phyloP scores from a whole-genome alignment of 192 early-diverging fungal species.

The Lunasporangiospora selenospora region DNA sequence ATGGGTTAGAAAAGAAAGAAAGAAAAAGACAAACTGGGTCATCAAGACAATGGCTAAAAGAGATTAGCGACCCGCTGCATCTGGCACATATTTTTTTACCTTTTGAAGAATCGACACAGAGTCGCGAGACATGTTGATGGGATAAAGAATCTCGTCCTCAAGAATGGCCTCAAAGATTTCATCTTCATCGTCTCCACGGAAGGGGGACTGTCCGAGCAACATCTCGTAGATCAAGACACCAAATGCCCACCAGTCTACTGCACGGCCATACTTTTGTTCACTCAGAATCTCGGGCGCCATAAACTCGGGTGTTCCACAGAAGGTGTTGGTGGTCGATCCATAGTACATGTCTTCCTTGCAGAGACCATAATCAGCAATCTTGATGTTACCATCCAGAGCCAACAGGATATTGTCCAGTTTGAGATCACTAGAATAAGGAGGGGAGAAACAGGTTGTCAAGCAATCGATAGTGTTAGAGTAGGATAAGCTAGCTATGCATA shows the following conservation, averaged over 20 bases:
- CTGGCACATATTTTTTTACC: slow-evolving; percentile 40
- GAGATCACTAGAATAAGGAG: slow-evolving; percentile 68
- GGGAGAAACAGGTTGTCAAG: slow-evolving; percentile 1
- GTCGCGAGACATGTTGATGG: slow-evolving; percentile 92
- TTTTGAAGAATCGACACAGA: slow-evolving; percentile 92
- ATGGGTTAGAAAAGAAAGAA: background rate
- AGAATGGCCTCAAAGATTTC: slow-evolving; percentile 99
- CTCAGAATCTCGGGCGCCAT: slow-evolving; percentile 98
- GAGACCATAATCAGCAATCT: slow-evolving; percentile 98
- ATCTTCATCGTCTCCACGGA: slow-evolving; percentile 95
- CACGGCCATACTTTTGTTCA: slow-evolving; percentile 95
- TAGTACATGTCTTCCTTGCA: slow-evolving; percentile 97
- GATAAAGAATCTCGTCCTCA: slow-evolving; percentile 95
- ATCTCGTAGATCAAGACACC: slow-evolving; percentile 89
- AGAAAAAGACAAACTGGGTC: slow-evolving; percentile 9
- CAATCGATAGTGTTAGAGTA: background rate
- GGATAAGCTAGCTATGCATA: background rate
- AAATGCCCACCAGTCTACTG: slow-evolving; percentile 99
- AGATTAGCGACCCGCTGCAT: slow-evolving; percentile 11
- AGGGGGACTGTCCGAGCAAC: slow-evolving; percentile 92
- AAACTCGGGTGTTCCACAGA: slow-evolving; percentile 99
- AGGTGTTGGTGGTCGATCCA: slow-evolving; percentile 89
- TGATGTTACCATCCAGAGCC: slow-evolving; percentile 92
- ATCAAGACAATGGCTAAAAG: no score
- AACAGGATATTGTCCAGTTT: slow-evolving; percentile 98